phyloP scores from a whole-genome alignment of 2,329 filamentous ascomycete genomes.

The Aspergillus pseudoterreus region DNA sequence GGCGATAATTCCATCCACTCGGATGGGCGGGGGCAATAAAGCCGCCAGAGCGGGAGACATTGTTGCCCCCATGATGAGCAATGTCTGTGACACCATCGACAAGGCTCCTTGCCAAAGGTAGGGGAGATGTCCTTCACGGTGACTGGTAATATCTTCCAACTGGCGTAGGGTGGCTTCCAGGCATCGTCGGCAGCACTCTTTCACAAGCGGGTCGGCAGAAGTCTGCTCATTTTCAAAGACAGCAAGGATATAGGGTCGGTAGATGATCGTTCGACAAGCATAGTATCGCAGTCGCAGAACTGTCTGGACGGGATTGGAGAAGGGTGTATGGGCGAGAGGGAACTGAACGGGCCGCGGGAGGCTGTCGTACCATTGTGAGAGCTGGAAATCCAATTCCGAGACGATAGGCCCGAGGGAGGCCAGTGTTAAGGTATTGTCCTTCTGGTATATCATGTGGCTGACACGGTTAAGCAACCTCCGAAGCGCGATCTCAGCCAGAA shows the following conservation, averaged over 20 bases:
- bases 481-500: slow-evolving; percentile 76
- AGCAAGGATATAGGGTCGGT: slow-evolving; percentile 75
- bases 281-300: slow-evolving; percentile 77
- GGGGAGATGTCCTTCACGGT: slow-evolving; percentile 79
- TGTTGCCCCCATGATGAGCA: slow-evolving; percentile 79
- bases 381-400: slow-evolving; percentile 74
- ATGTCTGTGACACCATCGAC: slow-evolving; percentile 75
- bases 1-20: slow-evolving; percentile 72
- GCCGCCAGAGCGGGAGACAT: slow-evolving; percentile 70
- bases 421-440: slow-evolving; percentile 67
- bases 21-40: slow-evolving; percentile 55
- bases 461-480: slow-evolving; percentile 73
- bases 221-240: slow-evolving; percentile 74
- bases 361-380: slow-evolving; percentile 81
- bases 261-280: slow-evolving; percentile 82
- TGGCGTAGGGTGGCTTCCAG: slow-evolving; percentile 76
- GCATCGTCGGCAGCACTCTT: slow-evolving; percentile 76
- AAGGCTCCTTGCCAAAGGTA: slow-evolving; percentile 83
- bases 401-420: slow-evolving; percentile 73
- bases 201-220: slow-evolving; percentile 66
- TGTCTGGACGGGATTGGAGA: slow-evolving; percentile 72
- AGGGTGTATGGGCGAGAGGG: slow-evolving; percentile 63
- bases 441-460: slow-evolving; percentile 75
- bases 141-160: slow-evolving; percentile 71
- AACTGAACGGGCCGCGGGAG: slow-evolving; percentile 73